Percentiles rank a stretch among this genome's conserved stretches.
Conservation (phyloP, 2,329 filamentous ascomycete genomes). For the Penicillium griseofulvum region DNA sequence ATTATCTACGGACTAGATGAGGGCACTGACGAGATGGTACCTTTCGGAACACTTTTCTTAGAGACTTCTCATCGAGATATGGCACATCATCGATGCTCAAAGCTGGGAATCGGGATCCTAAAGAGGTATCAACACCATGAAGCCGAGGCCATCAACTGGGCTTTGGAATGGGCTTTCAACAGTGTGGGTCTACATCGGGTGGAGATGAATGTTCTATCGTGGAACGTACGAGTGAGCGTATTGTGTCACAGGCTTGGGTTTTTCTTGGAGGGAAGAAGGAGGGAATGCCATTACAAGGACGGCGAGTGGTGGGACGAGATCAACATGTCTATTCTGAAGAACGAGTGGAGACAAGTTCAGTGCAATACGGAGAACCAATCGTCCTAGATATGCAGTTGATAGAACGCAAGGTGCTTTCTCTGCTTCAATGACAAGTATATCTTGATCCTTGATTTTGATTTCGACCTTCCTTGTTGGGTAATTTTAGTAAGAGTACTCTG, state of each 20-base stretch:
- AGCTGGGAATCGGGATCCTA: neutral
- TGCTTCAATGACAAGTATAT: neutral
- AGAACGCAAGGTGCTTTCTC: neutral
- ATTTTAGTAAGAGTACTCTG: neutral
- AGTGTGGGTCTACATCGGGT: neutral
- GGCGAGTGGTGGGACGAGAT: neutral
- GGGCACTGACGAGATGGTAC: rapidly evolving
- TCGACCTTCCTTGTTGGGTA: neutral
- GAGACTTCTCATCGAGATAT: neutral
- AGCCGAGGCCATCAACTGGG: neutral
- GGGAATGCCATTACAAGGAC: neutral
- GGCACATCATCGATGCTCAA: neutral
- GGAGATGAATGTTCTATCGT: neutral
- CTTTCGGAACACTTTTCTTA: neutral
- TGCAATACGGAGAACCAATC: neutral
- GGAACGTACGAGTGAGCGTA: neutral
- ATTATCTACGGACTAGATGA: neutral
- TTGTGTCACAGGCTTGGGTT: neutral
- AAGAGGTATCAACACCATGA: neutral
- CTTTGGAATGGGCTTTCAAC: neutral
- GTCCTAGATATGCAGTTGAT: neutral
- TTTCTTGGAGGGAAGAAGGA: neutral
- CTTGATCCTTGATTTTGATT: neutral
- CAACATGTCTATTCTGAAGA: neutral
- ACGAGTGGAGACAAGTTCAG: neutral